Evolutionary conservation across 2,329 filamentous ascomycete species (phyloP).

Genomic region (Rhynchosporium agropyri): DNA sequence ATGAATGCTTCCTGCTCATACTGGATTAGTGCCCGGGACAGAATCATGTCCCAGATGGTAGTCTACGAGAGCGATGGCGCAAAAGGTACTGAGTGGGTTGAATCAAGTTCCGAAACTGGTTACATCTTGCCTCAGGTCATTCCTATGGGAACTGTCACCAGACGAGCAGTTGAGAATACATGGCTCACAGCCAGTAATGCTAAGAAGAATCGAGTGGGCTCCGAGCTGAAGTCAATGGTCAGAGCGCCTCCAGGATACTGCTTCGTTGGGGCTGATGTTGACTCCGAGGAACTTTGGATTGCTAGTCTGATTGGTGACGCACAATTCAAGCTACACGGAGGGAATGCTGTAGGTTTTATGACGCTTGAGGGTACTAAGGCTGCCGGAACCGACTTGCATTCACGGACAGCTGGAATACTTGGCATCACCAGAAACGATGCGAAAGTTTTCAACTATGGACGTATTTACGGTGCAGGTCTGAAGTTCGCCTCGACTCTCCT

Average conservation of each 20-base stretch:
- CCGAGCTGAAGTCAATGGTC: slow-evolving; percentile 96
- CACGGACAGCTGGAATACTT: slow-evolving; percentile 86
- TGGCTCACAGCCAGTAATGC: slow-evolving; percentile 98
- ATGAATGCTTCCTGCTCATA: slow-evolving; percentile 99
- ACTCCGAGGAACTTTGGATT: slow-evolving; percentile 98
- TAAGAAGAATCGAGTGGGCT: slow-evolving; percentile 93
- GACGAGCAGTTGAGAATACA: slow-evolving; percentile 93
- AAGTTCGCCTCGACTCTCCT: slow-evolving; percentile 90
- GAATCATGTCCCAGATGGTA: slow-evolving; percentile 94
- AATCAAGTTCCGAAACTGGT: slow-evolving; percentile 51
- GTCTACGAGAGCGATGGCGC: slow-evolving; percentile 73
- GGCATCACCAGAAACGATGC: slow-evolving; percentile 94
- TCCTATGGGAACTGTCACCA: slow-evolving; percentile 96
- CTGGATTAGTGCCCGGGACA: slow-evolving; percentile 94
- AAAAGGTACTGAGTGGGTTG: slow-evolving; percentile 30
- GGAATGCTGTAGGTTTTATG: slow-evolving; percentile 98
- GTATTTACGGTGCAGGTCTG: slow-evolving; percentile 96
- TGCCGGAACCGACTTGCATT: slow-evolving; percentile 91
- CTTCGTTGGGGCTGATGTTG: slow-evolving; percentile 96
- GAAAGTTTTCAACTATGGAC: slow-evolving; percentile 98
- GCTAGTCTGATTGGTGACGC: slow-evolving; percentile 93
- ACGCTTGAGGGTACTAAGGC: slow-evolving; percentile 95
- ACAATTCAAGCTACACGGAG: slow-evolving; percentile 91
- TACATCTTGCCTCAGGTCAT: slow-evolving; percentile 96
- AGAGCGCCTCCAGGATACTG: slow-evolving; percentile 86